Conservation (phyloP, 208 protist genomes). For the Porcisia hertigi region DNA sequence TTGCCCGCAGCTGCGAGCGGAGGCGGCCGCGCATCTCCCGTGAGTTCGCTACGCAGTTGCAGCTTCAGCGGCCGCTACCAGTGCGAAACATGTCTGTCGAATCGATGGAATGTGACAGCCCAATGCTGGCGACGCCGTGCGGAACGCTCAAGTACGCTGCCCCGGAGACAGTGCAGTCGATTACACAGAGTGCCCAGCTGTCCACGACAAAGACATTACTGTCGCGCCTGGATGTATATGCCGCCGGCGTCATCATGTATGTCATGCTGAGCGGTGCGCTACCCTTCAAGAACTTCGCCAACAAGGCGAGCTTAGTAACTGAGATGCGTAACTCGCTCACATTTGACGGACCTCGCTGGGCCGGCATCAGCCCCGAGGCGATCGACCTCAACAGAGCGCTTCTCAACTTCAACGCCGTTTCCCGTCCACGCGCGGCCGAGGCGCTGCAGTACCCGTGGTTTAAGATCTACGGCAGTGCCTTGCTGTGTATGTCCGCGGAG, state of each 20-base stretch:
- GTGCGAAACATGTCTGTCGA: slow-evolving; percentile 32
- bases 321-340: slow-evolving; percentile 72
- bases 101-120: slow-evolving; percentile 62
- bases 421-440: slow-evolving; percentile 52
- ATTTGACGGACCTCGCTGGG: slow-evolving; percentile 68
- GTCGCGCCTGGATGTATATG: slow-evolving; percentile 76
- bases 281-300: slow-evolving; percentile 69
- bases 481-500: not conserved
- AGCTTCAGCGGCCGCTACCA: slow-evolving; percentile 9
- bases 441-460: slow-evolving; percentile 74
- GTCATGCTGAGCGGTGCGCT: slow-evolving; percentile 79
- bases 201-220: slow-evolving; percentile 69
- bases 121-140: slow-evolving; percentile 82
- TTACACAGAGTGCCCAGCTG: slow-evolving; percentile 56
- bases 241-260: slow-evolving; percentile 79
- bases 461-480: slow-evolving; percentile 10
- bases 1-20: slow-evolving; percentile 47
- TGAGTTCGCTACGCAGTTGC: slow-evolving; percentile 15
- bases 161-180: slow-evolving; percentile 78
- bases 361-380: slow-evolving; percentile 48
- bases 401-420: slow-evolving; percentile 52
- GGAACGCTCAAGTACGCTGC: slow-evolving; percentile 86
- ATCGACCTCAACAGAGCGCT: slow-evolving; percentile 53
- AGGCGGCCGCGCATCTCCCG: slow-evolving; percentile 17
- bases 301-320: slow-evolving; percentile 58